These are phyloP conservation scores for Monosporascus cannonballus DNA, from an alignment of 2,329 filamentous ascomycete species.

Conservation along the genomic window DNA sequence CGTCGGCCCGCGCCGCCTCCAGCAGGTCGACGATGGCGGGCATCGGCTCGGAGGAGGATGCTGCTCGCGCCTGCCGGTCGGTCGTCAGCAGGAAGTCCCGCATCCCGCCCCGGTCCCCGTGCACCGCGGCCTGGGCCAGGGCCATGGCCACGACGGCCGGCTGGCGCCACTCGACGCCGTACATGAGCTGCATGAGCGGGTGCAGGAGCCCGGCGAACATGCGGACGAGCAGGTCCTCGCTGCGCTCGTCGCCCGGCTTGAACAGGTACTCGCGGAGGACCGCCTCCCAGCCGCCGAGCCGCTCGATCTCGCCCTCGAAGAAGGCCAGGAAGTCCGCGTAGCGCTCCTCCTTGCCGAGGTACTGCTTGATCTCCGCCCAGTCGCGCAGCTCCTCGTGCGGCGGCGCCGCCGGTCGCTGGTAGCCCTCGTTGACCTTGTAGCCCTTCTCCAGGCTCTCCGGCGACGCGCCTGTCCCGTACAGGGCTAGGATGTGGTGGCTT, in stretches of 20 bases:
- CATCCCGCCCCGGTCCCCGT: slow-evolving; percentile 47
- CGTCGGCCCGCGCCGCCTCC: slow-evolving; percentile 48
- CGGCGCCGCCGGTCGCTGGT: slow-evolving; percentile 54
- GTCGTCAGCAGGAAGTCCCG: slow-evolving; percentile 45
- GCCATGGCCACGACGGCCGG: slow-evolving; percentile 75
- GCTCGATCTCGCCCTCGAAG: slow-evolving; percentile 68
- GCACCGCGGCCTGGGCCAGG: slow-evolving; percentile 70
- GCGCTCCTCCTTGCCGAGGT: slow-evolving; percentile 53
- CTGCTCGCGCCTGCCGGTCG: slow-evolving; percentile 34
- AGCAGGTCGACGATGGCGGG: slow-evolving; percentile 53
- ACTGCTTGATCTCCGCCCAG: slow-evolving; percentile 47
- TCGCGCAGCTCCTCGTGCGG: slow-evolving; percentile 50
- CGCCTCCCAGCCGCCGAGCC: slow-evolving; percentile 53
- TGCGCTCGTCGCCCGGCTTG: slow-evolving; percentile 48
- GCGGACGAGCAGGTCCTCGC: slow-evolving; percentile 63
- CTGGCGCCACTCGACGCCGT: slow-evolving; percentile 76
- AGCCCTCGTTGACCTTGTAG: slow-evolving; percentile 59
- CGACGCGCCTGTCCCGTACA: slow-evolving; percentile 69
- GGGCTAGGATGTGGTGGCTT: slow-evolving; percentile 66
- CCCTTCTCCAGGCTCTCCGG: slow-evolving; percentile 52
- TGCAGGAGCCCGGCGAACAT: slow-evolving; percentile 68
- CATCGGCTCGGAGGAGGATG: slow-evolving; percentile 24
- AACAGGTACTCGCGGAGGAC: slow-evolving; percentile 66
- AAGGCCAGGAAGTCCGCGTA: slow-evolving; percentile 73
- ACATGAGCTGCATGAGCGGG: slow-evolving; percentile 79